Evolutionary conservation across 148 eudicot genomes (phyloP), one percentile per base, ranked within the genome.

Genomic region (Polygonum aviculare): DNA sequence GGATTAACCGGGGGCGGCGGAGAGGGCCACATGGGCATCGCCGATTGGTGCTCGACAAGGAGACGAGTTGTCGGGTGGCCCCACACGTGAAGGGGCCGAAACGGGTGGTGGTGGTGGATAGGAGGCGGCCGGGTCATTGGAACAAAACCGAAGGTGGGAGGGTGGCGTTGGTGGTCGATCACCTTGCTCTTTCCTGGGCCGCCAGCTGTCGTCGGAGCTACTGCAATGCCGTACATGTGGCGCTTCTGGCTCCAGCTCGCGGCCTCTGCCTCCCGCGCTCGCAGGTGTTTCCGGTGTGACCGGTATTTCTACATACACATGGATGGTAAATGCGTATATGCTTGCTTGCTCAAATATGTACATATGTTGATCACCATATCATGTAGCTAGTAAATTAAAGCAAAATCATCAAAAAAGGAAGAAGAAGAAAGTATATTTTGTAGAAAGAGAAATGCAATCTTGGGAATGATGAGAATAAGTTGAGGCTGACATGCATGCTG

Each of bases 221-320:
- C 52, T 3, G 84, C 88, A 12, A 80, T 55, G 3, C 81, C 88
- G 0, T 92, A 90, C 77, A 87, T 79, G 59, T 92, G 93, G 39
- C 91, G 82, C 77, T 91, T 89, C 18, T 91, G 72, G 72, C 82
- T 92, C 99, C 96, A 89, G 76, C 62, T 88, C 44, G 91, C 94
- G 12, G 99, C 97, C 81, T 89, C 99, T 0, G 97, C 94, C 85
- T 93, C 99, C 75, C 98, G 75, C 0, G 91, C 99, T 52, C 87
- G 84, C 76, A 95, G 77, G 81, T 95, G 98, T 51, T 93, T 95
- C 69, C 93, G 79, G 70, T 93, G 97, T 16, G 99, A 92, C 44
- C 99, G 82, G 65, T 93, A 95, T 82, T 95, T 95, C 99, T 95
- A 86, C 74, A 84, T 10, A 33, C 21, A 72, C 12, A 47, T 7